These are phyloP conservation scores for Erodium trifolium DNA, from an alignment of 441 rosid species.

Conservation along the genomic window DNA sequence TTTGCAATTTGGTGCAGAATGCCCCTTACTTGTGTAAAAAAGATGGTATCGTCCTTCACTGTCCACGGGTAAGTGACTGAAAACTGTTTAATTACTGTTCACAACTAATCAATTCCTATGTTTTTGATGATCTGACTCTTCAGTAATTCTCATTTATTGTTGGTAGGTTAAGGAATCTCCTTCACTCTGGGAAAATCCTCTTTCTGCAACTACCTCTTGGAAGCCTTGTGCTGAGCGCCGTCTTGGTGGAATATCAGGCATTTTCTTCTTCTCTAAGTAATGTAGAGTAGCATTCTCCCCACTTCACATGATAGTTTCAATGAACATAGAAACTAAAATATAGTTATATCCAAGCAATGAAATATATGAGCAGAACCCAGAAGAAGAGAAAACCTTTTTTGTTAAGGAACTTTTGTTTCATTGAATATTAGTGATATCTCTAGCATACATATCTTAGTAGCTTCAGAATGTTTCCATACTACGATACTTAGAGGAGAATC, in stretches of 20 bases:
- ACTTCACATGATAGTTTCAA: not conserved
- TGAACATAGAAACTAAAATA: not conserved
- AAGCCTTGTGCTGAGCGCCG: slow-evolving; percentile 95
- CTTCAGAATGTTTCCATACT: not conserved
- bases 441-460: not conserved
- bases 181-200: slow-evolving; percentile 96
- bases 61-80: slow-evolving; percentile 66
- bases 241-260: slow-evolving; percentile 70
- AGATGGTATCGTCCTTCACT: slow-evolving; percentile 88
- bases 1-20: slow-evolving; percentile 37
- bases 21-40: slow-evolving; percentile 84
- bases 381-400: not conserved
- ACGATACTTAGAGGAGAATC: not conserved
- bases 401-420: not conserved
- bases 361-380: not conserved
- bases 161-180: slow-evolving; percentile 82
- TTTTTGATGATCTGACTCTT: slow-evolving; percentile 11
- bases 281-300: not conserved
- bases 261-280: not conserved
- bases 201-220: slow-evolving; percentile 94
- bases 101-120: not conserved
- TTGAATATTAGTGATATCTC: not conserved
- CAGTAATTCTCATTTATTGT: slow-evolving; percentile 8
- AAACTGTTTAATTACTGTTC: not conserved
- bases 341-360: not conserved